Conservation (phyloP, 495 filamentous ascomycete genomes). For the Physcia stellaris region DNA sequence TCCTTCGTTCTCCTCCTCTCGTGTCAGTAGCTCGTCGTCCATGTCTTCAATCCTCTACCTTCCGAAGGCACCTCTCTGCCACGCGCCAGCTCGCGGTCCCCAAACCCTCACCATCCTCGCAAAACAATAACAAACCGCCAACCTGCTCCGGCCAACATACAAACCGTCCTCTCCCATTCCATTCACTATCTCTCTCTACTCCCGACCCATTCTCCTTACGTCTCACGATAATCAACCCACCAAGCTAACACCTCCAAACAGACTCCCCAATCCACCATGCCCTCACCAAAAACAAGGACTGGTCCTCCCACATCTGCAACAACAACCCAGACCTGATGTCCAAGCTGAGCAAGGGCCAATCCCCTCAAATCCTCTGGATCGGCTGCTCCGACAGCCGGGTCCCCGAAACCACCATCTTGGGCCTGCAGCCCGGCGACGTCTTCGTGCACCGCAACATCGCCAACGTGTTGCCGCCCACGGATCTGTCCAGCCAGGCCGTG, state of each 20-base stretch:
- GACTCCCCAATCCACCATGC: no score
- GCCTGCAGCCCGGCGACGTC: conserved; percentile 72
- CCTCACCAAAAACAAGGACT: conserved; percentile 55
- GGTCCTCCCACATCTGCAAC: conserved; percentile 49
- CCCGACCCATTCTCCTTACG: not conserved
- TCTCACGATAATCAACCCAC: not conserved
- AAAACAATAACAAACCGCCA: no score
- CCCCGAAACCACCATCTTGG: conserved; percentile 74
- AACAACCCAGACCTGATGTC: conserved; percentile 62
- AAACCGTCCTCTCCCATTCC: not conserved
- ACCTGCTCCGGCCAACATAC: no score
- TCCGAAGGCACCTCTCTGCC: no score
- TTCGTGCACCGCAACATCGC: conserved; percentile 95
- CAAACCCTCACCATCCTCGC: no score
- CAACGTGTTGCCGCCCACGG: conserved; percentile 66
- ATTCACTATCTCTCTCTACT: not conserved
- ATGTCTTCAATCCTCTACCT: no score
- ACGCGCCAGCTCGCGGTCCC: no score
- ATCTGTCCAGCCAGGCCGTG: conserved; percentile 64
- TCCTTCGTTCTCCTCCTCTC: no score
- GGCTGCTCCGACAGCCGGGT: conserved; percentile 85
- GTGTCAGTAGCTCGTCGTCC: no score
- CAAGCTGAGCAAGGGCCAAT: conserved; percentile 52
- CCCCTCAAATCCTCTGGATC: conserved; percentile 75
- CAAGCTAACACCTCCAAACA: conserved; percentile 32